Conservation (phyloP, 768 basidiomycete species). For the Leucogyrophana mollusca region DNA sequence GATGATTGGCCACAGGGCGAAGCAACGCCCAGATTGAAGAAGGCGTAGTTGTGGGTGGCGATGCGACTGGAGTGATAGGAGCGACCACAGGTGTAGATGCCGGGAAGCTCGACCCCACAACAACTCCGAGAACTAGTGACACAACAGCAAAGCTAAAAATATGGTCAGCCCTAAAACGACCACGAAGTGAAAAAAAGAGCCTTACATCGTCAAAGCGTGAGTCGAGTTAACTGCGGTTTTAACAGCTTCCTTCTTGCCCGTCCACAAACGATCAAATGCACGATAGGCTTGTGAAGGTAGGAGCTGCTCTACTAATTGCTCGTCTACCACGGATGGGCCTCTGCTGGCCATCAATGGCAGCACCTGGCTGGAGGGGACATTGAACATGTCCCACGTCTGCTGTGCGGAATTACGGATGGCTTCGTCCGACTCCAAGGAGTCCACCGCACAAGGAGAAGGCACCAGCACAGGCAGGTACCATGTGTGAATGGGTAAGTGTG, state of each 20-base stretch:
- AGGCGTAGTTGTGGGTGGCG: constrained; percentile 21
- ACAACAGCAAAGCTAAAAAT: constrained; percentile 61
- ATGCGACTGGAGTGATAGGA: constrained; percentile 9
- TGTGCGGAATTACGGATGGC: constrained; percentile 23
- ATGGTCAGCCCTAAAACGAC: constrained; percentile 10
- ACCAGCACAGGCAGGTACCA: constrained; percentile 60
- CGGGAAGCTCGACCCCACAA: constrained; percentile 30
- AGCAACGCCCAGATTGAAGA: constrained; percentile 41
- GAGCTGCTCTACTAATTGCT: constrained; percentile 41
- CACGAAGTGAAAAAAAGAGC: constrained; percentile 9
- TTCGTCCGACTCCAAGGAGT: constrained; percentile 26
- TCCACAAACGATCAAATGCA: constrained; percentile 45
- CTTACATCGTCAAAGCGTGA: constrained; percentile 69
- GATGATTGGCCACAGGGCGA: constrained; percentile 40
- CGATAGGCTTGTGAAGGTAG: constrained; percentile 42
- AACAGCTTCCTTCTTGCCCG: constrained; percentile 26
- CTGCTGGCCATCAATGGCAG: constrained; percentile 35
- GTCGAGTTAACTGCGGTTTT: constrained; percentile 45
- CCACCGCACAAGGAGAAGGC: constrained; percentile 16
- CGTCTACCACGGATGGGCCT: constrained; percentile 43
- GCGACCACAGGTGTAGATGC: constrained; percentile 19
- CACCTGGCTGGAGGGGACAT: constrained; percentile 40
- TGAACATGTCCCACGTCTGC: constrained; percentile 43
- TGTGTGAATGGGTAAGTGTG: constrained; percentile 36
- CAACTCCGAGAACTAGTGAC: constrained; percentile 61